Evolutionary conservation across 108 stramenopile genomes (phyloP), one percentile per base, ranked within the genome.

Genomic region (Pseudonitzschia pungens): DNA sequence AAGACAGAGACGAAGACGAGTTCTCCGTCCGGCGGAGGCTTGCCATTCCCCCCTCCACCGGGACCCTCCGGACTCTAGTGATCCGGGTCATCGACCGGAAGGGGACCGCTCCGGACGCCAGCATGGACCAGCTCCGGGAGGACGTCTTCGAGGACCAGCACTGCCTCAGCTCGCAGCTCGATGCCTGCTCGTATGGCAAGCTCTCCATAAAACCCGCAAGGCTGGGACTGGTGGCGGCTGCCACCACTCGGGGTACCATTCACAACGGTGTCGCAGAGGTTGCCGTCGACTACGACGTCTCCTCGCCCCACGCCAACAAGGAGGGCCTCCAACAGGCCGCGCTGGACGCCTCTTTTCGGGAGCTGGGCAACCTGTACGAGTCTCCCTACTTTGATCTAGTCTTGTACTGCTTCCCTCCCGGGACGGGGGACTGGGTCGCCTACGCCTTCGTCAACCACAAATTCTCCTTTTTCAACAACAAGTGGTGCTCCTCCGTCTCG

Each of bases 401-500:
- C 6, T 18, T 60, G 59, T 60, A 28, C 28, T 60, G 59, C 24
- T 10, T 33, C 26, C 59, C 59, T 4, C 59, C 29, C 6, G 33
- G 32, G 6, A 60, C 59, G 6, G 52, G 52, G 5, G n/a, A 53
- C 33, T 74, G 63, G 52, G 53, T 65, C 31, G 73, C 73, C 64
- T 70, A 67, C 76, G 65, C 65, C 27, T 66, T 45, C 43, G 24
- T 66, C 6, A 43, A 43, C 18, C 16, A 66, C 42, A 82, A 73
- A 70, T 45, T 58, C 14, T 69, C 70, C 15, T 72, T 82, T 3
- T 89, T 76, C 76, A 86, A 84, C 69, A 74, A 88, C 56, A 29
- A 77, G 36, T 85, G 84, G 85, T 86, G 87, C 50, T 54, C 68
- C 41, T 77, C 69, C 44, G 26, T 77, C n/a, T 72, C 74, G 28